These are phyloP conservation scores for Pseudocercospora macadamiae DNA, from an alignment of 2,329 filamentous ascomycete species.

Conservation along the genomic window DNA sequence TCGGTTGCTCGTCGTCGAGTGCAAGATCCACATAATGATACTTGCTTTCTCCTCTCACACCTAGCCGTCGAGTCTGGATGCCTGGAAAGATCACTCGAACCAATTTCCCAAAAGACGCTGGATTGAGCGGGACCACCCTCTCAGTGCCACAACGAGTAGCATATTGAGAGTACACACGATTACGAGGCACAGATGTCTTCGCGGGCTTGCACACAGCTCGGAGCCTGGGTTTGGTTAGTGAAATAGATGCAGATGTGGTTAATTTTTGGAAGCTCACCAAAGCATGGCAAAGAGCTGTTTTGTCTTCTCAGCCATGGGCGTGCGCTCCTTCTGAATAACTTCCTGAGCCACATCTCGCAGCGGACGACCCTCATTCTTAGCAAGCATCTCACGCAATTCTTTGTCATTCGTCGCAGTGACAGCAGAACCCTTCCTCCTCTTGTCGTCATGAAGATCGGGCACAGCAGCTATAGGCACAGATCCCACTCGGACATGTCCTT, in stretches of 20 bases:
- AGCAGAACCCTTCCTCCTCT: constrained; percentile 59
- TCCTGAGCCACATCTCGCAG: constrained; percentile 74
- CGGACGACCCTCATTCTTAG: constrained; percentile 67
- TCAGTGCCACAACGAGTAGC: constrained; percentile 90
- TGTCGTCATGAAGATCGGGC: constrained; percentile 44
- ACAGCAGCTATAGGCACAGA: constrained; percentile 31
- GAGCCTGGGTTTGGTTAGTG: constrained; percentile 60
- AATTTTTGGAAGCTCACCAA: constrained; percentile 61
- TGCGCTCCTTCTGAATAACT: constrained; percentile 76
- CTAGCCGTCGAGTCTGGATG: constrained; percentile 86
- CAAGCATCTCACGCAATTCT: constrained; percentile 75
- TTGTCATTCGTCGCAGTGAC: constrained; percentile 79
- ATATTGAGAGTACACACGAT: constrained; percentile 93
- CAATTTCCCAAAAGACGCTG: constrained; percentile 95
- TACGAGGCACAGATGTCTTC: constrained; percentile 85
- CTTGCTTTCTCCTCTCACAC: constrained; percentile 94
- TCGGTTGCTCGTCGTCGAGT: constrained; percentile 49
- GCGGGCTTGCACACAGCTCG: constrained; percentile 72
- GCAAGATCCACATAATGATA: constrained; percentile 79
- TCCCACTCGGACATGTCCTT: constrained; percentile 31
- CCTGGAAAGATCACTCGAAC: constrained; percentile 95
- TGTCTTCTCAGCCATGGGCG: constrained; percentile 78
- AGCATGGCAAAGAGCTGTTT: constrained; percentile 88
- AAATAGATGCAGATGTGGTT: neutral
- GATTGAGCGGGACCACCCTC: constrained; percentile 91